Conservation (phyloP, 2,329 filamentous ascomycete species). For the Epichloe hybrida region DNA sequence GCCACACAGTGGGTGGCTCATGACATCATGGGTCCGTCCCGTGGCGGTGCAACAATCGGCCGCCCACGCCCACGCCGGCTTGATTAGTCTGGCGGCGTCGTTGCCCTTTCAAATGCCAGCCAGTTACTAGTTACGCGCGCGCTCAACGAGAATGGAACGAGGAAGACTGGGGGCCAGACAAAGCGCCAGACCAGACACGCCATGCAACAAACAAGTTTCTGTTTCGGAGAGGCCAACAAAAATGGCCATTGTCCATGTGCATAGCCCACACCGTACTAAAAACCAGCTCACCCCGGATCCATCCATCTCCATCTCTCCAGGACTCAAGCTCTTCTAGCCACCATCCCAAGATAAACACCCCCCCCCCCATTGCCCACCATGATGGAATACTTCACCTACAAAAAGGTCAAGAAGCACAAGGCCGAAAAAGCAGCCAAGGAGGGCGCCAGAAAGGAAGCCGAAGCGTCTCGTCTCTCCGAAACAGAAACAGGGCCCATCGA, state of each 20-base stretch:
- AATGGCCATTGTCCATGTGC: too few species aligned
- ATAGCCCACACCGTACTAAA: too few species aligned
- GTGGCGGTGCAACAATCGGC: conserved; percentile 17
- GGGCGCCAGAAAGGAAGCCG: conserved; percentile 8
- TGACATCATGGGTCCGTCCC: conserved; percentile 17
- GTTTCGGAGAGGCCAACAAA: neutral
- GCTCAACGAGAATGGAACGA: neutral
- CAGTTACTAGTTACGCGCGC: neutral
- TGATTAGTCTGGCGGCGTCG: neutral
- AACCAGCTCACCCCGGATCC: too few species aligned
- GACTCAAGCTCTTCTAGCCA: neutral
- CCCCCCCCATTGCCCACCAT: conserved; percentile 23
- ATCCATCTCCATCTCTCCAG: too few species aligned
- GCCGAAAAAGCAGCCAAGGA: conserved; percentile 31
- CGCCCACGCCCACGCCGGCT: neutral
- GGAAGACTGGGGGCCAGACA: neutral
- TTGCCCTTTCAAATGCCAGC: too few species aligned
- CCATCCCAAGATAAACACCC: neutral
- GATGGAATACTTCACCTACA: conserved; percentile 50
- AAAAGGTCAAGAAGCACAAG: conserved; percentile 48
- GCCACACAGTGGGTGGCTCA: conserved; percentile 4
- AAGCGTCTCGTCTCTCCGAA: conserved; percentile 8
- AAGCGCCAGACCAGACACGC: neutral
- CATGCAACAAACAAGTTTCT: neutral
- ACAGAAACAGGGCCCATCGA: neutral